A percentile compares a stretch with the other conserved stretches of the same genome.
Evolutionary conservation across 306 rosid genomes (phyloP).

Genomic region (Boehmeria nivea): DNA sequence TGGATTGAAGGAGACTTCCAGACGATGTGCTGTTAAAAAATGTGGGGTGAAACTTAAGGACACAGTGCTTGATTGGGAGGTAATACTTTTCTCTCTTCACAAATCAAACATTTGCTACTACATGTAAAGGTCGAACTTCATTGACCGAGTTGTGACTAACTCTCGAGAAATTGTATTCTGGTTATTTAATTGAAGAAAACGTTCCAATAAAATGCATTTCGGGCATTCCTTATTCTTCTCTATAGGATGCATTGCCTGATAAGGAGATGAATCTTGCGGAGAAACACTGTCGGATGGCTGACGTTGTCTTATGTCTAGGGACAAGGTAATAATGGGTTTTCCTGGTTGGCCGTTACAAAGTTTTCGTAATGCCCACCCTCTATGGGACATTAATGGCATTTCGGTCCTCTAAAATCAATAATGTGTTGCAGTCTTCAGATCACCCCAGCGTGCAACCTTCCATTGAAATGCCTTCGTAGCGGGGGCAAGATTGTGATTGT

Average conservation of each 20-base stretch:
- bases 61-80: slow-evolving; percentile 99
- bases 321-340: slow-evolving; percentile 59
- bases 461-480: slow-evolving; percentile 84
- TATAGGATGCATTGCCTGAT: slow-evolving; percentile 88
- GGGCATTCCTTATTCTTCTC: slow-evolving; percentile 8
- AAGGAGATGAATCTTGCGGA: slow-evolving; percentile 97
- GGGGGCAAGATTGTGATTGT: slow-evolving; percentile 95
- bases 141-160: no score
- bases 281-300: slow-evolving; percentile 94
- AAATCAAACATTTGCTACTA: slow-evolving; percentile 12
- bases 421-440: slow-evolving; percentile 73
- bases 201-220: neutral
- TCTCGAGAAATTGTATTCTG: no score
- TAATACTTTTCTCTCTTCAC: slow-evolving; percentile 23
- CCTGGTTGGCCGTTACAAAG: neutral
- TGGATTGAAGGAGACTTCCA: slow-evolving; percentile 86
- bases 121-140: no score
- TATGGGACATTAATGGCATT: neutral
- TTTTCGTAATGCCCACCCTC: neutral
- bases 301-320: slow-evolving; percentile 89
- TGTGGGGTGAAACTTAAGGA: slow-evolving; percentile 82
- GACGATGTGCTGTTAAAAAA: slow-evolving; percentile 63
- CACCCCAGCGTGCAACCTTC: slow-evolving; percentile 98
- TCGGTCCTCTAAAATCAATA: neutral
- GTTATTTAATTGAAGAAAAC: neutral